Evolutionary conservation across 2,329 filamentous ascomycete species (phyloP), one percentile per base, ranked within the genome.

Genomic region (Westerdykella ornata): DNA sequence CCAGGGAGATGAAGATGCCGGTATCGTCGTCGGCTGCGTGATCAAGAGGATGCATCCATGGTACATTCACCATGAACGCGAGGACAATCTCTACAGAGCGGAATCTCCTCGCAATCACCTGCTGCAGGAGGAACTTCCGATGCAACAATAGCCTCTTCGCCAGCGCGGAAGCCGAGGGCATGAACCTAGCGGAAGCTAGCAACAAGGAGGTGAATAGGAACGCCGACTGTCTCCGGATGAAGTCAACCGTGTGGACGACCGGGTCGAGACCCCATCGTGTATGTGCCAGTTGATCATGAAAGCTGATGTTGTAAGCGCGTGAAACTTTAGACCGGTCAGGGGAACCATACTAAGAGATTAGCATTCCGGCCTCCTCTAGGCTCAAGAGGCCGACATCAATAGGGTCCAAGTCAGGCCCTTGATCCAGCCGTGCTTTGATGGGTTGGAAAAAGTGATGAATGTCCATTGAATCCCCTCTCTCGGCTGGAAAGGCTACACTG

Each of bases 261-360:
- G 81, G 80, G 50, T 86, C 83, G 7, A 86, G 75, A 0, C 83
- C 83, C 83, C 83, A 87, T 58, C 83, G 69, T 0, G 83, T 87
- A 58, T 87, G 83, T 1, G 82, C 78, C 4, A 87, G 72, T 37
- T 82, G 81, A 17, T 80, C 72, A 54, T 84, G 79, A 52, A 85
- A 87, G 53, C 81, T 84, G 13, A 38, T 1, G 31, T 4, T 35
- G 3, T 26, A 8, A 26, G 22, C 22, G 3, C 8, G 18, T 11
- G 18, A n/a, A 30, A 15, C 11, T 14, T 28, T 14, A 2, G 14
- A 17, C 8, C 8, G 15, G 8, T 13, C 8, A 8, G 12, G 14
- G 11, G 13, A 26, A 11, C 11, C 76, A 62, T 69, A 84, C 81
- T 79, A 85, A 40, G 70, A 64, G 41, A 86, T 81, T 1, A 87